phyloP scores from a whole-genome alignment of 176 grass and related monocot species.

The Ananas comosus region DNA sequence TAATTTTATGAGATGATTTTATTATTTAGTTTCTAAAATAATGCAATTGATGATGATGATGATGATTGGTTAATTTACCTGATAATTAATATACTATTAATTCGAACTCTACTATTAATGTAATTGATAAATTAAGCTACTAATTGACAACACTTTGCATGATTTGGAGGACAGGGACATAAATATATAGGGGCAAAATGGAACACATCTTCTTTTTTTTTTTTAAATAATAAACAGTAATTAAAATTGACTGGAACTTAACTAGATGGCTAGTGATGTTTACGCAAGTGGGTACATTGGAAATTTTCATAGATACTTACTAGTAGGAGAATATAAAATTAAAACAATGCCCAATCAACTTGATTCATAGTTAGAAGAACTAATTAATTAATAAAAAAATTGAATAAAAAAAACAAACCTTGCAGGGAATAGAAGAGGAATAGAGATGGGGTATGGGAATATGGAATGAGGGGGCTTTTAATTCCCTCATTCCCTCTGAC shows the following conservation, averaged over 20 bases:
- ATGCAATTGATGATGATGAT: too few relatives aligned
- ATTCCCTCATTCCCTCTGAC: slow-evolving; percentile 2
- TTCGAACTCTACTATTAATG: too few relatives aligned
- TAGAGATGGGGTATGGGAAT: slow-evolving; percentile 1
- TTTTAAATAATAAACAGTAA: too few relatives aligned
- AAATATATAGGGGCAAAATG: too few relatives aligned
- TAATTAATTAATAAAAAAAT: neutral
- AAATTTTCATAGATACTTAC: neutral
- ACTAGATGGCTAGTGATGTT: neutral
- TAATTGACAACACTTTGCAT: too few relatives aligned
- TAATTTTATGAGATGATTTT: too few relatives aligned
- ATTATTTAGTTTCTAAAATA: too few relatives aligned
- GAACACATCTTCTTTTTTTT: too few relatives aligned
- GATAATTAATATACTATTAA: too few relatives aligned
- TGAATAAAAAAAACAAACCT: neutral
- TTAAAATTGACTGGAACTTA: neutral
- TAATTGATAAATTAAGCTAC: too few relatives aligned
- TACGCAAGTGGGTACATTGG: neutral
- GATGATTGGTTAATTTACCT: too few relatives aligned
- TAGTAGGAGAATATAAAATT: neutral
- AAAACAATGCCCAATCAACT: neutral
- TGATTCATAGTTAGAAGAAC: neutral
- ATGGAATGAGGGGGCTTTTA: slow-evolving; percentile 1
- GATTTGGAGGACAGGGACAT: too few relatives aligned
- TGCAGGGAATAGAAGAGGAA: slow-evolving; percentile 3